A percentile compares a stretch with the other conserved stretches of the same genome.
These are phyloP conservation scores for Globisporangium cylindrosporum DNA, from an alignment of 352 stramenopile genomes.

Conservation along the genomic window DNA sequence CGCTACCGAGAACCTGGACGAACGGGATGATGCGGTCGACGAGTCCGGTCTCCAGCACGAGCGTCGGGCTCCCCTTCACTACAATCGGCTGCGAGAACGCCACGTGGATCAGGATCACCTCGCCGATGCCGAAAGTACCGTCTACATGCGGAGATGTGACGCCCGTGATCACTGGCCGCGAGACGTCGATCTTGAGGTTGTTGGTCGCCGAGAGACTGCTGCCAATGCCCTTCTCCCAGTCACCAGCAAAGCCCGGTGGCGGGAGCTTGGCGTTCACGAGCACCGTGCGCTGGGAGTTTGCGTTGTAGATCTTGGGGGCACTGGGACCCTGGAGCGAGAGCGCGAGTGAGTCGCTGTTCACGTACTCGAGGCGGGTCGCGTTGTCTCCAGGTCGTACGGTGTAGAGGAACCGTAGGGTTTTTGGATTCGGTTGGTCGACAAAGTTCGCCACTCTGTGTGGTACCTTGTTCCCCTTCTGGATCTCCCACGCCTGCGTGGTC, in stretches of 20 bases:
- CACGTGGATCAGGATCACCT: slow-evolving; percentile 69
- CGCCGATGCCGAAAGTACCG: slow-evolving; percentile 69
- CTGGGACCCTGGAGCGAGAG: slow-evolving; percentile 30
- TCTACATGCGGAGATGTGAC: slow-evolving; percentile 61
- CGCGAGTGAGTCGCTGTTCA: slow-evolving; percentile 49
- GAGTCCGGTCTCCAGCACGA: slow-evolving; percentile 63
- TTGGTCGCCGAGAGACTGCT: slow-evolving; percentile 56
- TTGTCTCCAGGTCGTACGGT: slow-evolving; percentile 58
- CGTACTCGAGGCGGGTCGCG: slow-evolving; percentile 61
- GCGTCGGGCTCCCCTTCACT: slow-evolving; percentile 46
- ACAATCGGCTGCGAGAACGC: slow-evolving; percentile 68
- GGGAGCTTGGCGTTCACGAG: slow-evolving; percentile 46
- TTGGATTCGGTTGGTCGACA: slow-evolving; percentile 22
- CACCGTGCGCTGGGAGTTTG: slow-evolving; percentile 31
- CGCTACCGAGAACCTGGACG: slow-evolving; percentile 27
- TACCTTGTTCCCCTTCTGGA: slow-evolving; percentile 49
- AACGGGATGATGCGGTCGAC: slow-evolving; percentile 65
- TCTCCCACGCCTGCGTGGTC: slow-evolving; percentile 54
- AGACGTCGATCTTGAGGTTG: slow-evolving; percentile 53
- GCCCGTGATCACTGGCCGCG: slow-evolving; percentile 34
- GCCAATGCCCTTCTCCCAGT: slow-evolving; percentile 60
- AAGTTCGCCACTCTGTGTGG: slow-evolving; percentile 41
- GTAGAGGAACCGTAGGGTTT: slow-evolving; percentile 65
- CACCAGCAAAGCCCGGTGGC: slow-evolving; percentile 37
- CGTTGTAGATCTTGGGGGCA: slow-evolving; percentile 39